These are phyloP conservation scores for Trichoderma atrobrunneum DNA, from an alignment of 2,329 filamentous ascomycete species.

Conservation along the genomic window DNA sequence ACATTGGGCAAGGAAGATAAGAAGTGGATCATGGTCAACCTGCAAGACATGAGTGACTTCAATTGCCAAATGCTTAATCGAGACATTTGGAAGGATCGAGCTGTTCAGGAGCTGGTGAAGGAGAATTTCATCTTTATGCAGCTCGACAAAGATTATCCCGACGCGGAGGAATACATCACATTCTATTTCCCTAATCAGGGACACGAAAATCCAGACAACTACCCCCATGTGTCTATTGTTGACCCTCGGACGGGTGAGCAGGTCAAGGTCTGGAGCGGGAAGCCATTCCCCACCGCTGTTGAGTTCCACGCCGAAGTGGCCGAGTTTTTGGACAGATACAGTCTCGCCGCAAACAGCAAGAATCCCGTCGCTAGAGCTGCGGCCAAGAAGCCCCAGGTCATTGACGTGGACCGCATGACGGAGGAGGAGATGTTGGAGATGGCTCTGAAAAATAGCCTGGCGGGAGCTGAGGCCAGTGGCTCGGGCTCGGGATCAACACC, in stretches of 20 bases:
- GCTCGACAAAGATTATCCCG: constrained; percentile 80
- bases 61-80: constrained; percentile 92
- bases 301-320: constrained; percentile 91
- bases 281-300: constrained; percentile 68
- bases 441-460: constrained; percentile 85
- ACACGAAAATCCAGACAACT: constrained; percentile 81
- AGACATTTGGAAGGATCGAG: constrained; percentile 89
- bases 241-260: constrained; percentile 95
- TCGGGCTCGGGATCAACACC: constrained; percentile 40
- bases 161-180: constrained; percentile 76
- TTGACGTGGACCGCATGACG: constrained; percentile 84
- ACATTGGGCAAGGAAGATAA: constrained; percentile 80
- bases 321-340: constrained; percentile 97
- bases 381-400: constrained; percentile 63
- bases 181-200: constrained; percentile 77
- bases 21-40: constrained; percentile 95
- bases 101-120: constrained; percentile 73
- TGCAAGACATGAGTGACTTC: constrained; percentile 91
- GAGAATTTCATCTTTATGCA: constrained; percentile 97
- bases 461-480: constrained; percentile 37
- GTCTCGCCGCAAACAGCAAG: constrained; percentile 79
- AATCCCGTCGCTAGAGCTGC: constrained; percentile 76
- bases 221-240: constrained; percentile 92
- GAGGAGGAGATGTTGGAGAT: constrained; percentile 97
- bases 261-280: constrained; percentile 91